Evolutionary conservation across 192 early-diverging fungal genomes (phyloP).

Genomic region (Gigaspora rosea): DNA sequence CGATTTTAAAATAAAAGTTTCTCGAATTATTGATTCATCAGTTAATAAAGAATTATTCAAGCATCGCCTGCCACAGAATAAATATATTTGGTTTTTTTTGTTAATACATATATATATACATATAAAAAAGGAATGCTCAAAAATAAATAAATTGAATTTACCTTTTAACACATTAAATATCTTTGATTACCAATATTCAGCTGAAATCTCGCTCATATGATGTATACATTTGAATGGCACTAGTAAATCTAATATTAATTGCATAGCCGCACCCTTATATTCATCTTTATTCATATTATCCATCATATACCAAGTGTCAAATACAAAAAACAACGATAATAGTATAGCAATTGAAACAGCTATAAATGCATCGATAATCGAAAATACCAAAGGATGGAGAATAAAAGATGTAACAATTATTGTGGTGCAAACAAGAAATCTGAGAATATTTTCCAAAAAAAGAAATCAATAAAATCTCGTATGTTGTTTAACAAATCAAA

Average conservation of each 20-base stretch:
- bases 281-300: slow-evolving; percentile 20
- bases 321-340: slow-evolving; percentile 16
- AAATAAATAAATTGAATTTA: no score
- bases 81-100: no score
- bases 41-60: no score
- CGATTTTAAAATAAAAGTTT: no score
- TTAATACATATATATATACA: no score
- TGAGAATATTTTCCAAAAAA: neutral
- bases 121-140: no score
- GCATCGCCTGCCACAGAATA: no score
- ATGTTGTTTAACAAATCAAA: neutral
- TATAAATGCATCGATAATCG: slow-evolving; percentile 5
- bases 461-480: neutral
- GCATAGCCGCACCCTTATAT: slow-evolving; percentile 23
- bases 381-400: neutral
- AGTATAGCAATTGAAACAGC: neutral
- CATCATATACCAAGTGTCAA: slow-evolving; percentile 30
- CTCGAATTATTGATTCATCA: no score
- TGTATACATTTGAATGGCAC: slow-evolving; percentile 25
- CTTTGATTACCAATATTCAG: neutral
- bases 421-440: neutral
- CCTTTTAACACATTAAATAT: no score
- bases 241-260: slow-evolving; percentile 26
- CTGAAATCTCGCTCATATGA: slow-evolving; percentile 28
- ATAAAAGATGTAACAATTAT: neutral